Evolutionary conservation across 208 protist species (phyloP), one percentile per base, ranked within the genome.

Genomic region (Trypanosoma cruzi): DNA sequence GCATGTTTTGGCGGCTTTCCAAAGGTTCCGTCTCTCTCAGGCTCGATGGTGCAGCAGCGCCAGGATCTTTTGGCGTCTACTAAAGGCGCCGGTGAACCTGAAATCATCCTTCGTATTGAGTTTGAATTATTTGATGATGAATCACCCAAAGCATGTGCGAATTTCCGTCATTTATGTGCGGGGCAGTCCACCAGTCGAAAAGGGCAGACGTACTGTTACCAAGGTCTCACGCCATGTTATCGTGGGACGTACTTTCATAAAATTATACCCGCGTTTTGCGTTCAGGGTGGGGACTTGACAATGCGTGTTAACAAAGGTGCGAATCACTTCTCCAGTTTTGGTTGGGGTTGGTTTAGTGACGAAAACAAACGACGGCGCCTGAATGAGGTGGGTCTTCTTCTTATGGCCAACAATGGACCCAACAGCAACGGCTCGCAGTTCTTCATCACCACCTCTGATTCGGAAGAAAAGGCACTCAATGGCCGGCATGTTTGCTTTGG

Each of bases 251-350:
- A 80, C 70, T 95, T 98, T 79, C 94, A 98, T 77, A 93, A 95
- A 64, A 96, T 98, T 57, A 92, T 97, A 34, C 89, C 88, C 5
- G 37, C 78, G 22, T 92, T 97, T 58, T 92, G 87, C 48, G 60
- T 84, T 14, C 98, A 99, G 77, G 98, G 97, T 53, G 98, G 98
- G 48, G 98, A 99, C 86, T 91, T 99, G 75, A 98, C 95, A 20
- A 91, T 90, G 82, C 89, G 86, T n/a, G 89, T 99, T 60, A 93
- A 94, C 55, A 94, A 86, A 32, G 97, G 98, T 81, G 84, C 77
- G 18, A 92, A 94, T 81, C 78, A 84, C 68, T 80, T 88, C 63
- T 92, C 80, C 73, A 97, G 95, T 68, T 95, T 90, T 70, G 95
- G 93, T 10, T 66, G 86, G 22, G 80, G 73, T 29, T 85, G 81